Evolutionary conservation across 2,329 filamentous ascomycete species (phyloP).

Genomic region (Talaromyces sp.): DNA sequence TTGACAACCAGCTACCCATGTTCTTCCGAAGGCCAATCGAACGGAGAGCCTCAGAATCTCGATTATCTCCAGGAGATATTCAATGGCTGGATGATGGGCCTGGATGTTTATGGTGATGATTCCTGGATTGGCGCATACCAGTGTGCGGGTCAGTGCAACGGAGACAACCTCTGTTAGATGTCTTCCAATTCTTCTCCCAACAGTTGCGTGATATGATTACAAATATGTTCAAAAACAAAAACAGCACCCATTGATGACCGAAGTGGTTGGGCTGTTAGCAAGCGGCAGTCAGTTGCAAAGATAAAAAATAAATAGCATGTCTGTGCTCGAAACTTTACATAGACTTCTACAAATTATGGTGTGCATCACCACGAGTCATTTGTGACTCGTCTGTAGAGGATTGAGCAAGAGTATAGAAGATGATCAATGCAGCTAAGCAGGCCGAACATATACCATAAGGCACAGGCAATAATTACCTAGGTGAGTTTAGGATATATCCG

Average conservation of each 20-base stretch:
- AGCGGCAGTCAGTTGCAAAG: not conserved
- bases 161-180: conserved; percentile 21
- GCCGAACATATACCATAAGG: not conserved
- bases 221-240: not conserved
- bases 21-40: conserved; percentile 26
- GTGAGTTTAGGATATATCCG: no score
- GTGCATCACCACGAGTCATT: not conserved
- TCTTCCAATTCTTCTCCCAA: not conserved
- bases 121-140: conserved; percentile 24
- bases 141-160: conserved; percentile 22
- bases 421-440: no score
- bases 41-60: conserved; percentile 35
- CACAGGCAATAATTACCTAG: not conserved
- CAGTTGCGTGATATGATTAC: not conserved
- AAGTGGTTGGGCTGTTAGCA: not conserved
- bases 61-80: conserved; percentile 37
- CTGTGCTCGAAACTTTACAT: not conserved
- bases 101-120: conserved; percentile 33
- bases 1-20: conserved; percentile 29
- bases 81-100: conserved; percentile 37
- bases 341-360: not conserved
- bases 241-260: not conserved
- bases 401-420: not conserved
- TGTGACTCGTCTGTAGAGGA: not conserved
- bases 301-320: not conserved